Evolutionary conservation across 75 land plant genomes (phyloP).

Genomic region (Pinus tabuliformis): DNA sequence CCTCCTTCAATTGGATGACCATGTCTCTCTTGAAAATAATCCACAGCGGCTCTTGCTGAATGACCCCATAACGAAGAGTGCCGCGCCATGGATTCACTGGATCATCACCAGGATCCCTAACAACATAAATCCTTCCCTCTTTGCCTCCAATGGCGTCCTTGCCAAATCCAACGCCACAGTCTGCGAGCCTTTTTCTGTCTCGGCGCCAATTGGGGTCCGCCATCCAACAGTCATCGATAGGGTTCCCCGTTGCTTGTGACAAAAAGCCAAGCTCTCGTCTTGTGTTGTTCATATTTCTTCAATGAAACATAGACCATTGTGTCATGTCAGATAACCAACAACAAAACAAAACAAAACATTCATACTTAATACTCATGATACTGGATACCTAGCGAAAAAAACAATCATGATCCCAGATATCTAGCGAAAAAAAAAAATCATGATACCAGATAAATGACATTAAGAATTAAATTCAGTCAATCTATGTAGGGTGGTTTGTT

Average conservation of each 20-base stretch:
- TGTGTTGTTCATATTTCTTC: too few relatives aligned
- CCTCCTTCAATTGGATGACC: constrained; percentile 16
- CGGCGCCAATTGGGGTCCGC: constrained; percentile 8
- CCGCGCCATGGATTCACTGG: constrained; percentile 25
- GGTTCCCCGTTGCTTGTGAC: background rate
- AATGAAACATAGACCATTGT: too few relatives aligned
- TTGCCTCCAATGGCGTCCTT: constrained; percentile 22
- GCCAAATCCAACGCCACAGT: constrained; percentile 33
- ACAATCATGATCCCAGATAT: too few relatives aligned
- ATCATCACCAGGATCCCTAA: constrained; percentile 29
- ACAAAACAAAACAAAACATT: too few relatives aligned
- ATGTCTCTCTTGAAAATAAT: constrained; percentile 26
- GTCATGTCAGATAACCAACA: too few relatives aligned
- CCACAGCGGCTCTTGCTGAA: constrained; percentile 25
- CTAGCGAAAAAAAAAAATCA: too few relatives aligned
- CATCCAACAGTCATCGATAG: constrained; percentile 28
- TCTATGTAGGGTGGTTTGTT: too few relatives aligned
- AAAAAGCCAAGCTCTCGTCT: too few relatives aligned
- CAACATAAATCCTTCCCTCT: constrained; percentile 19
- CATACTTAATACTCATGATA: too few relatives aligned
- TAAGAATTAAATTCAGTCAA: too few relatives aligned
- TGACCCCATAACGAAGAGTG: constrained; percentile 26
- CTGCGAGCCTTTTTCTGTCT: constrained; percentile 18
- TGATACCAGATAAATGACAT: too few relatives aligned
- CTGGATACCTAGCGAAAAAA: too few relatives aligned